phyloP scores from a whole-genome alignment of 176 grass and related monocot species.

The Lolium perenne region DNA sequence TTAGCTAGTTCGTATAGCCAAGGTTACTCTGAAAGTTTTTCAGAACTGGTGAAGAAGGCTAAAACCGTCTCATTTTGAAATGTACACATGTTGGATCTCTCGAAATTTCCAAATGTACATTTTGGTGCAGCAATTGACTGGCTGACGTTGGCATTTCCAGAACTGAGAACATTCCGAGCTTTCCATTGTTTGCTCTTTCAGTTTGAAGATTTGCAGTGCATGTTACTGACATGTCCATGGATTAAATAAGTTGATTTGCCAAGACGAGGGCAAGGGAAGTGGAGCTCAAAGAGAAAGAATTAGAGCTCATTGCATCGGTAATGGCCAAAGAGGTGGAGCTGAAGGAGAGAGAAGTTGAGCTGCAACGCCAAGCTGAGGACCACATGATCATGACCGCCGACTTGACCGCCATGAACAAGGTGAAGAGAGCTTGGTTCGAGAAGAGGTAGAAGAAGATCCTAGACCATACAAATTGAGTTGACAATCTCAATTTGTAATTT shows the following conservation, averaged over 20 bases:
- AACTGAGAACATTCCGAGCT: slow-evolving; percentile 59
- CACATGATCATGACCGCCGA: too few relatives aligned
- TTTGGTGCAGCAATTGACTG: slow-evolving; percentile 51
- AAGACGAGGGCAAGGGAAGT: too few relatives aligned
- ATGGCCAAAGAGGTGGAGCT: too few relatives aligned
- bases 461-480: too few relatives aligned
- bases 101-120: slow-evolving; percentile 66
- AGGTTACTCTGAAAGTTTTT: slow-evolving; percentile 30
- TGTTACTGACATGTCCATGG: slow-evolving; percentile 52
- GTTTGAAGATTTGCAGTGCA: slow-evolving; percentile 57
- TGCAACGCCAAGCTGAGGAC: too few relatives aligned
- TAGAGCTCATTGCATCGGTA: too few relatives aligned
- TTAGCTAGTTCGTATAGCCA: slow-evolving; percentile 31
- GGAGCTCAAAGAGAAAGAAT: too few relatives aligned
- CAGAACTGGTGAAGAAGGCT: slow-evolving; percentile 34
- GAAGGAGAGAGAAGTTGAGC: too few relatives aligned
- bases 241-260: slow-evolving; percentile 63
- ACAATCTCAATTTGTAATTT: too few relatives aligned
- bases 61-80: slow-evolving; percentile 47
- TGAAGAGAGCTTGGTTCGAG: too few relatives aligned
- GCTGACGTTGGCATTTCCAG: slow-evolving; percentile 57
- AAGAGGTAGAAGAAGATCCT: too few relatives aligned
- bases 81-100: slow-evolving; percentile 58
- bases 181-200: slow-evolving; percentile 56
- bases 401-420: too few relatives aligned